Evolutionary conservation across 805 yeast genomes (phyloP).

Genomic region (Lachancea sp.): DNA sequence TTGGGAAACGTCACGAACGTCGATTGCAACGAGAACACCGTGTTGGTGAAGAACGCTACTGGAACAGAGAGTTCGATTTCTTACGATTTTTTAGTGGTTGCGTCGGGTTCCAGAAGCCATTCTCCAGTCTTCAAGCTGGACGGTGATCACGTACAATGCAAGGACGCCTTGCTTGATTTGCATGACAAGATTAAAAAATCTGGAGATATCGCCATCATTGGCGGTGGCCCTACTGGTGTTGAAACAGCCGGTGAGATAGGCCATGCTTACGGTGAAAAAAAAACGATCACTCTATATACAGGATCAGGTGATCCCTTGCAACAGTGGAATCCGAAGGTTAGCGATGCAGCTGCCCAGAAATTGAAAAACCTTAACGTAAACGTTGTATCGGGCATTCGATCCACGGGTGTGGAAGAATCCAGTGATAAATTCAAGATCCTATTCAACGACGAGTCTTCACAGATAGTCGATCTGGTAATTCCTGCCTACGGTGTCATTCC

Average conservation of each 20-base stretch:
- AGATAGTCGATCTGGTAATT: slow-evolving; percentile 1
- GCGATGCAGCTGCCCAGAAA: slow-evolving; percentile 1
- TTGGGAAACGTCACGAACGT: background rate
- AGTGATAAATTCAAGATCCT: background rate
- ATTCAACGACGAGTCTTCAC: slow-evolving; percentile 1
- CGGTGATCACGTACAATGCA: background rate
- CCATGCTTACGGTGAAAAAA: background rate
- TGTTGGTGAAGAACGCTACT: background rate
- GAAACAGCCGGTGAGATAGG: slow-evolving; percentile 6
- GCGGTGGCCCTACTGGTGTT: slow-evolving; percentile 8
- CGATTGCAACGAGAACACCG: background rate
- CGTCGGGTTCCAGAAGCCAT: slow-evolving; percentile 4
- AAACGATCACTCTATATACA: background rate
- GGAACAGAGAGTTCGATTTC: background rate
- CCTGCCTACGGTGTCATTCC: slow-evolving; percentile 3
- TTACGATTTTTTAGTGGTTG: slow-evolving; percentile 4
- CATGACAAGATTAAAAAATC: background rate
- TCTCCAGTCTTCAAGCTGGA: slow-evolving; percentile 5
- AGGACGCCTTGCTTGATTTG: background rate
- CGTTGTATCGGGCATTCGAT: background rate
- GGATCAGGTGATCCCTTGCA: slow-evolving; percentile 3
- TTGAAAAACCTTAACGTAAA: background rate
- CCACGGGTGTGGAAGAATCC: background rate
- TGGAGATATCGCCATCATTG: background rate
- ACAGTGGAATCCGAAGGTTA: slow-evolving; percentile 2